A percentile compares a stretch with the other conserved stretches of the same genome.
phyloP scores from a whole-genome alignment of 1,284 basidiomycete species.

The Sporisorium iseilematis-ciliati region DNA sequence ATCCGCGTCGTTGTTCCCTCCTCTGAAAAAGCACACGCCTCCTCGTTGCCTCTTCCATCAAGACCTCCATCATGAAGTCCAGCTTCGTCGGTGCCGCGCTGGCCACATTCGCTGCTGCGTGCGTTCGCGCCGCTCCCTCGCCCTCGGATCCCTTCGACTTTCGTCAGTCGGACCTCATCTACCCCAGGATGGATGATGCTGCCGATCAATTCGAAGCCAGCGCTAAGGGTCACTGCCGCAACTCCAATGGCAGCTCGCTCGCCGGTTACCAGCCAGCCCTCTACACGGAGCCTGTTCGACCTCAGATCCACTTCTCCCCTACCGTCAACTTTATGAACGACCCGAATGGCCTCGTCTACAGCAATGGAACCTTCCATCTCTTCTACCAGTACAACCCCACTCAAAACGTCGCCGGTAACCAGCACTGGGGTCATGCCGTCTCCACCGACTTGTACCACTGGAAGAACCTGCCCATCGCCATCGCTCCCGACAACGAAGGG shows the following conservation, averaged over 20 bases:
- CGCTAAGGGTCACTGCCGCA: constrained; percentile 26
- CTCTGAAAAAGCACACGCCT: neutral
- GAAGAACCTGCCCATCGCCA: constrained; percentile 71
- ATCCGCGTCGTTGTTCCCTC: neutral
- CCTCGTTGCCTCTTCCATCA: neutral
- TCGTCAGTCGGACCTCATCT: constrained; percentile 8
- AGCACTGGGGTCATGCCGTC: constrained; percentile 72
- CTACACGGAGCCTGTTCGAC: constrained; percentile 50
- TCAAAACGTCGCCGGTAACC: constrained; percentile 70
- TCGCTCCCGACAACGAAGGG: constrained; percentile 59
- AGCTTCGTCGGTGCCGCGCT: constrained; percentile 18
- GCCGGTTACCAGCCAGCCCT: constrained; percentile 26
- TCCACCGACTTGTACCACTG: constrained; percentile 71
- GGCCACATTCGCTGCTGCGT: constrained; percentile 24
- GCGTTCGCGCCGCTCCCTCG: constrained; percentile 33
- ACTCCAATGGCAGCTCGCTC: constrained; percentile 43
- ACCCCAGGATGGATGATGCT: constrained; percentile 25
- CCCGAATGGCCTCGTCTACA: constrained; percentile 71
- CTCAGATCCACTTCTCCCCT: constrained; percentile 64
- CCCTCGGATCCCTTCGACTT: constrained; percentile 34
- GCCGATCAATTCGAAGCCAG: constrained; percentile 5
- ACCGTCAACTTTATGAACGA: constrained; percentile 71
- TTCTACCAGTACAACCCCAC: constrained; percentile 72
- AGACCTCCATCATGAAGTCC: constrained; percentile 27
- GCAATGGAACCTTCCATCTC: constrained; percentile 71